Base-by-base conservation (phyloP, 2,329 filamentous ascomycete genomes). In the Stenocarpella maydis region DNA sequence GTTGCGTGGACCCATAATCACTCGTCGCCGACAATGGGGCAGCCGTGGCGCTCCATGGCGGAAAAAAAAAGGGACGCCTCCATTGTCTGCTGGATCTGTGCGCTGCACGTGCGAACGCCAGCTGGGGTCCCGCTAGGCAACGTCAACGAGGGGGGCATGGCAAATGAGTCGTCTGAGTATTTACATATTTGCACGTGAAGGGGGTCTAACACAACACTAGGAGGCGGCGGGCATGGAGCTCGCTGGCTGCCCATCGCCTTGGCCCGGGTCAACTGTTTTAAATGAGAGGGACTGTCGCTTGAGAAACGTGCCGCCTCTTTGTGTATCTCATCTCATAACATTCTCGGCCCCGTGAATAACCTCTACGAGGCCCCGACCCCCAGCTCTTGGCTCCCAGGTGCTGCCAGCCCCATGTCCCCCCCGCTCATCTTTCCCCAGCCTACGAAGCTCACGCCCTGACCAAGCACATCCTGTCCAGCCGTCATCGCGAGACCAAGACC, bases 261-360 rank as follows among this genome's bases (percentile, higher is more conserved):
- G 26, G 55, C 55, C n/a, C n/a, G n/a, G 19, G 24, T 26, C 31
- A 45, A 45, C 47, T 47, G 41, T 61, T 15, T 34, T 34, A 34
- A 61, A 61, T 47, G 10, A 17, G 41, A 47, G 41, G 17, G 41
- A 47, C n/a, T 21, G 39, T 61, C 41, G 17, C 55, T 61, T 26
- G 41, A 61, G 55, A 26, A 34, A 61, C 55, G 26, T 47, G 41
- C 55, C 55, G 55, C 47, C 55, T 47, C 26, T 26, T 47, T 47
- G 19, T 45, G 26, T 31, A 6, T 61, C 55, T 61, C 41, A 61
- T 61, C 55, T 47, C 54, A 31, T 10, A 41, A 34, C 55, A 61
- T 61, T 61, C 55, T 61, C 39, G 12, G 28, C n/a, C 26, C 1
- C 21, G 41, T 2, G 26, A n/a, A 61, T 61, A 34, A 31, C 24